These are phyloP conservation scores for Scheffersomyces ergatensis DNA, from an alignment of 805 yeast species.

Conservation along the genomic window DNA sequence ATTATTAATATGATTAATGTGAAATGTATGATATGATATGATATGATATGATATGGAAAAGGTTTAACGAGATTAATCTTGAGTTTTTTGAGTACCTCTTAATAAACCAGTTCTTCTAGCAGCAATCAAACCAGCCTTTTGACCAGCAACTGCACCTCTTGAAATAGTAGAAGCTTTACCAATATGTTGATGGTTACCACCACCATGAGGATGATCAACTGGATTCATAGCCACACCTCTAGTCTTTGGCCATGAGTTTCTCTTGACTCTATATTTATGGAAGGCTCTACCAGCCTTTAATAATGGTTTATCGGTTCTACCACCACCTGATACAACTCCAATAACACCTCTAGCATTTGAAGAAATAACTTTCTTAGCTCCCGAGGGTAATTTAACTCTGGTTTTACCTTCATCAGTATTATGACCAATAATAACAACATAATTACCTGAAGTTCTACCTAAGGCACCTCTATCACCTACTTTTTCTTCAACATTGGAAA, in stretches of 20 bases:
- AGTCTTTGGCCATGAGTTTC: conserved; percentile 99
- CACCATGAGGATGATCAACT: conserved; percentile 99
- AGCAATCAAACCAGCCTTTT: conserved; percentile 38
- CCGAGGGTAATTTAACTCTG: conserved; percentile 98
- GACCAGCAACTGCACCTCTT: conserved; percentile 40
- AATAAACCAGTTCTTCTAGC: conserved; percentile 41
- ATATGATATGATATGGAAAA: too few relatives aligned
- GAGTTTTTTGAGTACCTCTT: conserved; percentile 38
- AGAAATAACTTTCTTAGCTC: conserved; percentile 95
- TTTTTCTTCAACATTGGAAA: conserved; percentile 97
- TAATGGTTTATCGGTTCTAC: conserved; percentile 99
- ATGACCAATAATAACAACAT: conserved; percentile 98
- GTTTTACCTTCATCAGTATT: conserved; percentile 99
- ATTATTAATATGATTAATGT: too few relatives aligned
- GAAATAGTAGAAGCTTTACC: conserved; percentile 38
- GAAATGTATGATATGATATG: too few relatives aligned
- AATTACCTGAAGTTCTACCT: conserved; percentile 99
- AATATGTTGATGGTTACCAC: conserved; percentile 68
- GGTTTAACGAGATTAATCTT: conserved; percentile 16
- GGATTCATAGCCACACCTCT: conserved; percentile 99
- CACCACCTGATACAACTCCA: conserved; percentile 99
- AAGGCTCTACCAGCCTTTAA: conserved; percentile 99
- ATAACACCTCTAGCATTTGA: conserved; percentile 99
- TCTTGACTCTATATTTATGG: conserved; percentile 99
- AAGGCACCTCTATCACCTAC: conserved; percentile 99